These are phyloP conservation scores for Ailanthus altissimus DNA, from an alignment of 345 rosid species.

Conservation along the genomic window DNA sequence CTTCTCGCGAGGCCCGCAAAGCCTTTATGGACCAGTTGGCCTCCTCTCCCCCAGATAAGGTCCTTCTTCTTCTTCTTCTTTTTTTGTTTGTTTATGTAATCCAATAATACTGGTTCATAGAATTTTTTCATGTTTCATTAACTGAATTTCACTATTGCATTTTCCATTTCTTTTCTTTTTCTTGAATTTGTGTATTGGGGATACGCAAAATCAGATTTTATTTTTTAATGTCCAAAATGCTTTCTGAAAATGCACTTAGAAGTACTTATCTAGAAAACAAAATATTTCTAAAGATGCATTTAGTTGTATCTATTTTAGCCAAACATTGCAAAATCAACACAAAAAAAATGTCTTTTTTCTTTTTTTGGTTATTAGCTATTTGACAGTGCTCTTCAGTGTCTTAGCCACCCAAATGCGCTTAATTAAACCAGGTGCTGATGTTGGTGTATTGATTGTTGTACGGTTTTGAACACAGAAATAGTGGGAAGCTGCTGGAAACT, in stretches of 20 bases:
- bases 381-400: not conserved
- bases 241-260: not conserved
- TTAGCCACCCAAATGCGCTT: not conserved
- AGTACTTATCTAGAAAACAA: not conserved
- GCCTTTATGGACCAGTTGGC: conserved; percentile 72
- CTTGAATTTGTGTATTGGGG: not conserved
- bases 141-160: not conserved
- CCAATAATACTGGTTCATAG: not conserved
- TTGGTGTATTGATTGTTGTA: conserved; percentile 6
- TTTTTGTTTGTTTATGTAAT: not conserved
- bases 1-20: conserved; percentile 48
- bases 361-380: not conserved
- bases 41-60: conserved; percentile 90
- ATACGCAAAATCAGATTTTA: not conserved
- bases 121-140: not conserved
- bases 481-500: conserved; percentile 99
- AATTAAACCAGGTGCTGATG: conserved; percentile 1
- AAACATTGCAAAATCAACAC: not conserved
- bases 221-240: not conserved
- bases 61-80: conserved; percentile 10
- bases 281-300: too few relatives aligned
- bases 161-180: not conserved
- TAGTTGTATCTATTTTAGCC: too few relatives aligned
- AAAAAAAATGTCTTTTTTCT: not conserved
- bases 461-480: conserved; percentile 43